Conservation (phyloP, 192 early-diverging fungal species). For the Coemansia sp. region DNA sequence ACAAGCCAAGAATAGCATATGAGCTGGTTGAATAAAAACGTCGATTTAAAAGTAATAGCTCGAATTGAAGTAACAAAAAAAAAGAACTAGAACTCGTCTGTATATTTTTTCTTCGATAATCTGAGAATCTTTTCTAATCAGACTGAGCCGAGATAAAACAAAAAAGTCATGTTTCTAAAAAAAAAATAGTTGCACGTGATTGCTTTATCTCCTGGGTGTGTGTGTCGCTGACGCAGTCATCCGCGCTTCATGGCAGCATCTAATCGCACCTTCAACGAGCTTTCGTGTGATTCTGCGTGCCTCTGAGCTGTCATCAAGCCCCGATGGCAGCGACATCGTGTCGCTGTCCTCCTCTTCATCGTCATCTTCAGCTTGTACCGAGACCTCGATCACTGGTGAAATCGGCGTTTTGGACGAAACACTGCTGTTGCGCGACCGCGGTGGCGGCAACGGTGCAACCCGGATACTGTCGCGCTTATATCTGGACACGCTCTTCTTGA, state of each 20-base stretch:
- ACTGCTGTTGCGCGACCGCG: constrained; percentile 11
- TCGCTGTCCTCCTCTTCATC: not conserved
- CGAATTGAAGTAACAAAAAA: no score
- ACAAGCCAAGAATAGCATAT: no score
- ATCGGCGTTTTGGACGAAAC: not conserved
- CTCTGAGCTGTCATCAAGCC: constrained; percentile 12
- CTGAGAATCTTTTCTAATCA: no score
- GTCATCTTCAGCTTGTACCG: constrained; percentile 5
- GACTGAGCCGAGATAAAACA: not conserved
- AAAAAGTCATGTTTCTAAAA: not conserved
- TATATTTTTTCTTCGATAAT: not conserved
- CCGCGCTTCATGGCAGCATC: constrained; percentile 46
- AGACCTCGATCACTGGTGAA: constrained; percentile 3
- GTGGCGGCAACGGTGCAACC: constrained; percentile 29
- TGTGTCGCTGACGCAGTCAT: constrained; percentile 8
- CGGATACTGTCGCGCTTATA: constrained; percentile 34
- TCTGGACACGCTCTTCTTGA: constrained; percentile 46
- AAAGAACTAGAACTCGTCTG: no score
- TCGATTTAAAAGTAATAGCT: no score
- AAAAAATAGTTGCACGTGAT: not conserved
- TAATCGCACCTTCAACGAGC: constrained; percentile 38
- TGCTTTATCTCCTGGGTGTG: not conserved
- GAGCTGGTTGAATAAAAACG: no score
- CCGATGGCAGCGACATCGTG: not conserved
- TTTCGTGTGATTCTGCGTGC: constrained; percentile 39